Conservation (phyloP, 2,329 filamentous ascomycete species). For the Hypoxylon sp. region DNA sequence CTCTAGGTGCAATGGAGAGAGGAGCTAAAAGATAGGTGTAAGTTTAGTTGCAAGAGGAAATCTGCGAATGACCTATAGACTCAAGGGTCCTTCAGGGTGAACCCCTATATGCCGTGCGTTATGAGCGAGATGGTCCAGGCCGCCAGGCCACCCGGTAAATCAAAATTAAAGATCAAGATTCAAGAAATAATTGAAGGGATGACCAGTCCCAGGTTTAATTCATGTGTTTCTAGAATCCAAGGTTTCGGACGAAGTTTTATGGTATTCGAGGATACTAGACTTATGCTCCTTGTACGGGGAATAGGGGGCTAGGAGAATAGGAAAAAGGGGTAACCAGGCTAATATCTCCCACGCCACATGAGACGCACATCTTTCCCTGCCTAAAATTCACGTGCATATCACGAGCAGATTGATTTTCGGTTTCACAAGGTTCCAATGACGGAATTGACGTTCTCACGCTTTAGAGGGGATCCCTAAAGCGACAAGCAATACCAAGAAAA, state of each 20-base stretch:
- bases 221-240: too few species aligned
- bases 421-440: background rate
- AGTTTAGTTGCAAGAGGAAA: too few species aligned
- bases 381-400: background rate
- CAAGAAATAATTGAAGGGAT: too few species aligned
- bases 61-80: too few species aligned
- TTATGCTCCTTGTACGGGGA: too few species aligned
- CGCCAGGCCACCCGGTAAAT: background rate
- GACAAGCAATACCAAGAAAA: slow-evolving; percentile 11
- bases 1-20: too few species aligned
- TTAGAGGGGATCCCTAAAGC: too few species aligned
- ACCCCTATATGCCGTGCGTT: background rate
- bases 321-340: background rate
- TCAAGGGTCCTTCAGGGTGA: background rate
- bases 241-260: too few species aligned
- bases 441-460: background rate
- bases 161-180: too few species aligned
- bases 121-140: background rate
- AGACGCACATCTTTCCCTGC: background rate
- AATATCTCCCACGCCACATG: background rate
- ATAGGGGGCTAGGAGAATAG: background rate
- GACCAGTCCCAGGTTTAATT: too few species aligned
- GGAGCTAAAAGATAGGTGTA: too few species aligned
- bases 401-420: background rate
- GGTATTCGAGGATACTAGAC: background rate